phyloP scores from a whole-genome alignment of 768 basidiomycete genomes.

The Trametes elegans region DNA sequence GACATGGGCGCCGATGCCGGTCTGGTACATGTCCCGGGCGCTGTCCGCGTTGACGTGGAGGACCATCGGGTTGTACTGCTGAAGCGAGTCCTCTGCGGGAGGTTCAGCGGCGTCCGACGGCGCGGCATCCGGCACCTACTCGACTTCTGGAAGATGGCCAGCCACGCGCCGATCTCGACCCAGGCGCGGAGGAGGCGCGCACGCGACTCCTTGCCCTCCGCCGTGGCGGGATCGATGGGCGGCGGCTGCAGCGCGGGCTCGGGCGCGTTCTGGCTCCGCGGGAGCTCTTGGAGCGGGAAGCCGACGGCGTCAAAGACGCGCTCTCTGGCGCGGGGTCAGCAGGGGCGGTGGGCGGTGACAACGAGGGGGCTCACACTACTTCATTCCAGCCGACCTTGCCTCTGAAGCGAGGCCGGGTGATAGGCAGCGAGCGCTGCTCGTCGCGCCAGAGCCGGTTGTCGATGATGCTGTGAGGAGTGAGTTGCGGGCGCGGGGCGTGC shows the following conservation, averaged over 20 bases:
- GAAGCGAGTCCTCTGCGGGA: slow-evolving; percentile 9
- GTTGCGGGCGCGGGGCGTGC: background rate
- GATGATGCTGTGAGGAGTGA: slow-evolving; percentile 48
- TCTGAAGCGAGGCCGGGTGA: slow-evolving; percentile 54
- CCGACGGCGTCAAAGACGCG: slow-evolving; percentile 42
- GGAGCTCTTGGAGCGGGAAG: slow-evolving; percentile 26
- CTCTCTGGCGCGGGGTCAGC: slow-evolving; percentile 29
- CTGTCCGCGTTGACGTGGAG: slow-evolving; percentile 45
- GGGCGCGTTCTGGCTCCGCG: slow-evolving; percentile 26
- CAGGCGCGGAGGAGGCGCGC: slow-evolving; percentile 73
- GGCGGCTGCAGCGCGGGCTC: slow-evolving; percentile 56
- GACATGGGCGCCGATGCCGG: slow-evolving; percentile 71
- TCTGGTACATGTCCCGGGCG: slow-evolving; percentile 70
- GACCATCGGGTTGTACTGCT: slow-evolving; percentile 11
- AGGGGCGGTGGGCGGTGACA: too few species aligned
- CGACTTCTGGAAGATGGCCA: slow-evolving; percentile 43
- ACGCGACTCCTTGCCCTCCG: slow-evolving; percentile 49
- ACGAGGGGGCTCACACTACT: slow-evolving; percentile 45
- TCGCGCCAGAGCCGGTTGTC: slow-evolving; percentile 77
- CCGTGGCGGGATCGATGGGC: slow-evolving; percentile 43
- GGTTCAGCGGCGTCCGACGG: slow-evolving; percentile 32
- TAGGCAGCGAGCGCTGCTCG: slow-evolving; percentile 56
- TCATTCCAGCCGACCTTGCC: slow-evolving; percentile 65
- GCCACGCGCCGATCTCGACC: slow-evolving; percentile 73
- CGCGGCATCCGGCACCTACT: slow-evolving; percentile 39